Evolutionary conservation across 2,329 filamentous ascomycete species (phyloP).

Genomic region (Plectosphaerella plurivora): DNA sequence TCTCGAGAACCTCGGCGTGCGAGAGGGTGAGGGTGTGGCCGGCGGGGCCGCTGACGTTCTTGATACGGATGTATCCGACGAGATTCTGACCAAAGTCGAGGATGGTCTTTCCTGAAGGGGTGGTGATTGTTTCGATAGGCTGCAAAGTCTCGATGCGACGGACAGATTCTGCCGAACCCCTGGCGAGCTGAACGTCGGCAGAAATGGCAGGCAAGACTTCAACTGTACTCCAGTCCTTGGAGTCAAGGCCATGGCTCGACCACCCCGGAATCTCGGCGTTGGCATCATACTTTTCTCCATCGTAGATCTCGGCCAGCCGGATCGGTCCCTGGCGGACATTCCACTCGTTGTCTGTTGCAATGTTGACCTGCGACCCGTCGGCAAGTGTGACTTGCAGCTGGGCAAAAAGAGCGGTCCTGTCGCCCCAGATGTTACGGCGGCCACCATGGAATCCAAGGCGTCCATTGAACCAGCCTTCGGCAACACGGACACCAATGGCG

Average conservation of each 20-base stretch:
- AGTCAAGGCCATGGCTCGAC: not conserved
- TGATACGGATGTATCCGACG: constrained; percentile 27
- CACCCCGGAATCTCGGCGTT: constrained; percentile 3
- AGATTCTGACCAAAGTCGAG: constrained; percentile 41
- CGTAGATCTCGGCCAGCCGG: constrained; percentile 9
- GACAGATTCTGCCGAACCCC: constrained; percentile 6
- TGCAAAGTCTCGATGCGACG: constrained; percentile 20
- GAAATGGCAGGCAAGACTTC: not conserved
- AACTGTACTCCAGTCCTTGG: constrained; percentile 6
- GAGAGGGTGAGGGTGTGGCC: constrained; percentile 23
- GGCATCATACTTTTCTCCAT: constrained; percentile 10
- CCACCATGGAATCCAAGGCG: constrained; percentile 16
- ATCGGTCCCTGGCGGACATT: constrained; percentile 2
- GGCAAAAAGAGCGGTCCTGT: not conserved
- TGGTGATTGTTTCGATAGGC: constrained; percentile 20
- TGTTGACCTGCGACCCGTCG: not conserved
- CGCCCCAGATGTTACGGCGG: constrained; percentile 19
- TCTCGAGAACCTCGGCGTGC: constrained; percentile 38
- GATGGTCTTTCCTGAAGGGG: constrained; percentile 28
- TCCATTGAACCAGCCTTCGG: constrained; percentile 38
- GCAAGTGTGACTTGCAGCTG: constrained; percentile 3
- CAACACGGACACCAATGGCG: constrained; percentile 34
- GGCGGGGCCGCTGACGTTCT: constrained; percentile 10
- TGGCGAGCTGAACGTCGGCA: not conserved
- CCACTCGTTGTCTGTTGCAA: constrained; percentile 2